A percentile compares a stretch with the other conserved stretches of the same genome.
Evolutionary conservation across 2,329 filamentous ascomycete species (phyloP).

Genomic region (Coniochaeta sp.): DNA sequence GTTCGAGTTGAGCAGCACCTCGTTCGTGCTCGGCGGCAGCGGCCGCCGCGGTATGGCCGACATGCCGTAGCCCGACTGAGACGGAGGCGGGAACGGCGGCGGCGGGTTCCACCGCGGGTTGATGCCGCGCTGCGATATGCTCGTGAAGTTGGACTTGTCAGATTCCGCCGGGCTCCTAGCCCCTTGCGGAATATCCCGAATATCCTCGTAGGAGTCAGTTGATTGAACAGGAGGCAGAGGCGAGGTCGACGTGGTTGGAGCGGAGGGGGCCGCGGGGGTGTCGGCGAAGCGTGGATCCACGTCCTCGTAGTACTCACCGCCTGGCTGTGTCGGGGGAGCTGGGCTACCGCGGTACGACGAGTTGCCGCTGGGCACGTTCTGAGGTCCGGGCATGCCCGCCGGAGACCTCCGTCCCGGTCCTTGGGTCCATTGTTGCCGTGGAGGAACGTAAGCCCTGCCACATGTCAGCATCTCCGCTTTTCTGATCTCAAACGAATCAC

Average conservation of each 20-base stretch:
- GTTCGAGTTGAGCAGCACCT: constrained; percentile 70
- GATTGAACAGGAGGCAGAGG: constrained; percentile 19
- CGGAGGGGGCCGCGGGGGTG: constrained; percentile 22
- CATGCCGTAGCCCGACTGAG: constrained; percentile 15
- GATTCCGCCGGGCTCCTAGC: constrained; percentile 68
- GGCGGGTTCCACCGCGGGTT: constrained; percentile 79
- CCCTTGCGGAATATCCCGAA: constrained; percentile 30
- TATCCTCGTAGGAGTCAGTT: constrained; percentile 23
- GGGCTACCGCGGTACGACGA: constrained; percentile 25
- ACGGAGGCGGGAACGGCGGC: constrained; percentile 20
- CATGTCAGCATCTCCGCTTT: neutral
- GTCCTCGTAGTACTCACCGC: constrained; percentile 77
- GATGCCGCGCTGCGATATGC: constrained; percentile 77
- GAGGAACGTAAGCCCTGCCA: constrained; percentile 40
- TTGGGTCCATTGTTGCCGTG: constrained; percentile 49
- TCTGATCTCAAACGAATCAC: too few relatives aligned
- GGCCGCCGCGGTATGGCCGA: constrained; percentile 26
- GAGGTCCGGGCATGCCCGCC: constrained; percentile 32
- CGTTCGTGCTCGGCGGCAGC: constrained; percentile 45
- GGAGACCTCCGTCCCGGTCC: constrained; percentile 35
- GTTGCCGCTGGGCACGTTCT: constrained; percentile 26
- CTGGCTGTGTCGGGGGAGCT: constrained; percentile 15
- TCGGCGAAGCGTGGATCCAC: constrained; percentile 80
- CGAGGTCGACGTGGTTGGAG: constrained; percentile 17
- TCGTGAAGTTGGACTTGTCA: constrained; percentile 81